Percentiles rank a stretch among this genome's conserved stretches.
phyloP scores from a whole-genome alignment of 2,329 filamentous ascomycete species.

The Mycosphaerelloides madeirae region DNA sequence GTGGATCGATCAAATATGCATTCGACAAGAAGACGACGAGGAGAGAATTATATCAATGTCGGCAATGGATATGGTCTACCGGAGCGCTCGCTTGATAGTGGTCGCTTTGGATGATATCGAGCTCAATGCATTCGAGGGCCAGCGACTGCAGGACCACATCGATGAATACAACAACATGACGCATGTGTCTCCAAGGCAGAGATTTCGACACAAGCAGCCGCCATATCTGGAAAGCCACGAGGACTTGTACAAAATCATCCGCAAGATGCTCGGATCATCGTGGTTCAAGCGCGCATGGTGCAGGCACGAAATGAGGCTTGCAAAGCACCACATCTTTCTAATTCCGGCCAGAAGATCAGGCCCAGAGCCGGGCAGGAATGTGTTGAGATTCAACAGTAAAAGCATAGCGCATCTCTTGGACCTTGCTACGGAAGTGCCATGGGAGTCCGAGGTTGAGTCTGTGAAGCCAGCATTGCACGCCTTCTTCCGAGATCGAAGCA shows the following conservation, averaged over 20 bases:
- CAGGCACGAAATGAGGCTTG: slow-evolving; percentile 41
- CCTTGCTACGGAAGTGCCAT: slow-evolving; percentile 33
- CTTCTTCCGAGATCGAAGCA: slow-evolving; percentile 32
- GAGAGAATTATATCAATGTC: slow-evolving; percentile 39
- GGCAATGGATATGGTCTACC: slow-evolving; percentile 41
- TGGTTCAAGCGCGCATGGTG: slow-evolving; percentile 46
- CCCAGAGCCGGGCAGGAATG: slow-evolving; percentile 16
- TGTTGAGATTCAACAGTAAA: slow-evolving; percentile 38
- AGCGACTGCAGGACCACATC: slow-evolving; percentile 37
- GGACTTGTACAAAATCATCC: slow-evolving; percentile 29
- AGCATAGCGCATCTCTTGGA: slow-evolving; percentile 40
- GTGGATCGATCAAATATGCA: slow-evolving; percentile 45
- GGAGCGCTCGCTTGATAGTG: slow-evolving; percentile 38
- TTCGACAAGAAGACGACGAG: slow-evolving; percentile 37
- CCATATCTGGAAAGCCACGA: slow-evolving; percentile 31
- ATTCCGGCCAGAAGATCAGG: slow-evolving; percentile 32
- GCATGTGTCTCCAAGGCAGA: slow-evolving; percentile 28
- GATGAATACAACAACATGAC: slow-evolving; percentile 33
- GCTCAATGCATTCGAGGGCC: slow-evolving; percentile 32
- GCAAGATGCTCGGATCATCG: slow-evolving; percentile 37
- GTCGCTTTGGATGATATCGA: slow-evolving; percentile 41
- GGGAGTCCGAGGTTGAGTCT: slow-evolving; percentile 28
- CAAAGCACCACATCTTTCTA: slow-evolving; percentile 39
- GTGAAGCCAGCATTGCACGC: slow-evolving; percentile 32
- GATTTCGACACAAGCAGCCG: slow-evolving; percentile 30